Evolutionary conservation across 2,329 filamentous ascomycete genomes (phyloP).

Genomic region (Exophiala sideris): DNA sequence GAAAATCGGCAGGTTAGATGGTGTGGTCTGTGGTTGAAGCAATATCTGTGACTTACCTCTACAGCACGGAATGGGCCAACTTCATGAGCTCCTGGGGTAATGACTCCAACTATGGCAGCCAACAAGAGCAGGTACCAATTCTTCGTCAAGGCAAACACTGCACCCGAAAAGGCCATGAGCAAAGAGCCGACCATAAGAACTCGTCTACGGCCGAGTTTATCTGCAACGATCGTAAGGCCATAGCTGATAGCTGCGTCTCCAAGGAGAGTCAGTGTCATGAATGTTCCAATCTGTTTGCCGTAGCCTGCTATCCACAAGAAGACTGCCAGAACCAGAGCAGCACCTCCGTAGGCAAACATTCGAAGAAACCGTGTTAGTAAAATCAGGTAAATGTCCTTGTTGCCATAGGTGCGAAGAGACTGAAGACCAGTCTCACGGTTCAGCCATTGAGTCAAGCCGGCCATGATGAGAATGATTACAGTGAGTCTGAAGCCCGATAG

Average conservation of each 20-base stretch:
- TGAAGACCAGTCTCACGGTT: conserved; percentile 14
- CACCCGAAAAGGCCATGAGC: conserved; percentile 56
- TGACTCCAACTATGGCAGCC: conserved; percentile 59
- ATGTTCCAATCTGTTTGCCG: conserved; percentile 59
- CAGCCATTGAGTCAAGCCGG: conserved; percentile 13
- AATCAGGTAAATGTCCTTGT: conserved; percentile 15
- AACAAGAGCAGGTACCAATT: conserved; percentile 60
- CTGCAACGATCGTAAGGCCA: conserved; percentile 57
- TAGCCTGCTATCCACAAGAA: conserved; percentile 56
- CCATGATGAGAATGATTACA: not conserved
- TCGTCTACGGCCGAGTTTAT: conserved; percentile 54
- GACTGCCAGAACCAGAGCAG: conserved; percentile 58
- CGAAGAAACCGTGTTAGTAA: conserved; percentile 42
- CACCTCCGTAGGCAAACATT: conserved; percentile 62
- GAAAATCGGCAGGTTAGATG: not conserved
- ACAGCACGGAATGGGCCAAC: conserved; percentile 66
- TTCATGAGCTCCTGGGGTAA: conserved; percentile 60
- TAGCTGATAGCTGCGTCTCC: conserved; percentile 60
- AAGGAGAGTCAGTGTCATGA: conserved; percentile 61
- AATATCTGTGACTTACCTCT: conserved; percentile 51
- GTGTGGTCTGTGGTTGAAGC: not conserved
- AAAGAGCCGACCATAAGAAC: conserved; percentile 53
- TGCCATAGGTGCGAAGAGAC: conserved; percentile 10
- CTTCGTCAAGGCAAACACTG: conserved; percentile 52
- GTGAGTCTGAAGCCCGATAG: too few relatives aligned